These are phyloP conservation scores for Sutorius eximius DNA, from an alignment of 1,284 basidiomycete genomes.

Conservation along the genomic window DNA sequence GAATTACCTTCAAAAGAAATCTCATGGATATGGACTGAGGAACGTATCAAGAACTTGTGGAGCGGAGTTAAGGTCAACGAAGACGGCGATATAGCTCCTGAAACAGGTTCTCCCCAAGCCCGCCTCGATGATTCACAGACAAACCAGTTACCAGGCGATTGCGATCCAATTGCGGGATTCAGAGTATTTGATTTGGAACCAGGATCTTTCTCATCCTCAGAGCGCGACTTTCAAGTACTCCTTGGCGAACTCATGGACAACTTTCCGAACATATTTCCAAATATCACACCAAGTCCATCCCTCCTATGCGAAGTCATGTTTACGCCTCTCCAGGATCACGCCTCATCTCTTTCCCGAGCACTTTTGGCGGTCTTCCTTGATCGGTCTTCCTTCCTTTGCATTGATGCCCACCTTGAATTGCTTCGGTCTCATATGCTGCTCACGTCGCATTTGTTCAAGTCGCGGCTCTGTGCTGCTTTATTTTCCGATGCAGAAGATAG, in stretches of 20 bases:
- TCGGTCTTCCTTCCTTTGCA: slow-evolving; percentile 52
- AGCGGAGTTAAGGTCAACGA: slow-evolving; percentile 3
- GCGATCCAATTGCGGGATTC: slow-evolving; percentile 48
- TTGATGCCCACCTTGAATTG: slow-evolving; percentile 62
- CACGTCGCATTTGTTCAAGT: slow-evolving; percentile 64
- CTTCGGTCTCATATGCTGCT: slow-evolving; percentile 70
- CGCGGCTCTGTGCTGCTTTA: slow-evolving; percentile 60
- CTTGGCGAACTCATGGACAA: slow-evolving; percentile 49
- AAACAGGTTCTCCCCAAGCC: background rate
- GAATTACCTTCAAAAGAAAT: slow-evolving; percentile 37
- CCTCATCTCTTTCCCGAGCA: slow-evolving; percentile 56
- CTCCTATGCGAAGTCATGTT: slow-evolving; percentile 62
- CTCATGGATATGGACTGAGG: slow-evolving; percentile 65
- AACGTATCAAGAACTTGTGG: slow-evolving; percentile 50
- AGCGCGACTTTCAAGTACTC: slow-evolving; percentile 29
- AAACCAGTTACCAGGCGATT: slow-evolving; percentile 5
- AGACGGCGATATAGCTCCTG: background rate
- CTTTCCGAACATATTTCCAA: slow-evolving; percentile 60
- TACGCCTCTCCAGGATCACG: slow-evolving; percentile 54
- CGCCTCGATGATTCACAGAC: background rate
- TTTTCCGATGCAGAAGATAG: slow-evolving; percentile 66
- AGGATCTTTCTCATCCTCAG: slow-evolving; percentile 40
- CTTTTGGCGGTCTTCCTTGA: slow-evolving; percentile 62
- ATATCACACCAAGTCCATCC: slow-evolving; percentile 60
- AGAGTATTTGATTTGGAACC: slow-evolving; percentile 67